Conservation (phyloP, 2,329 filamentous ascomycete species). For the Penicillium sp. region DNA sequence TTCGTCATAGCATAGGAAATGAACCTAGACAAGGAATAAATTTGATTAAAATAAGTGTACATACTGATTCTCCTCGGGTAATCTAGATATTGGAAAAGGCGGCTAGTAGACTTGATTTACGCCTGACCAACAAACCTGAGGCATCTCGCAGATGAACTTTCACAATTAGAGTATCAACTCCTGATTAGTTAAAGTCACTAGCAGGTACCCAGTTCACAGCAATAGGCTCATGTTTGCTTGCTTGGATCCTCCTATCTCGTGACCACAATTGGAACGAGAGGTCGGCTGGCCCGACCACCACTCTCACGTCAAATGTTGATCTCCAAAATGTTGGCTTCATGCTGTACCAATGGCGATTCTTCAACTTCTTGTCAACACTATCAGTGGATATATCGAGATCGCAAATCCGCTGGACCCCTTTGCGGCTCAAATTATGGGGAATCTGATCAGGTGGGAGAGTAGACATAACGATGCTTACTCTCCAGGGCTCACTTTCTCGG, state of each 20-base stretch:
- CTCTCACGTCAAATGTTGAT: constrained; percentile 37
- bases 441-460: constrained; percentile 26
- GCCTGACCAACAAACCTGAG: too few relatives aligned
- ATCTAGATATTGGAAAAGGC: too few relatives aligned
- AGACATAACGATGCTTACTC: constrained; percentile 42
- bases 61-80: too few relatives aligned
- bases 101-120: too few relatives aligned
- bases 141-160: too few relatives aligned
- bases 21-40: background rate
- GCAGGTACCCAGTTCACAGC: constrained; percentile 38
- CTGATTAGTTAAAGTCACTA: background rate
- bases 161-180: too few relatives aligned
- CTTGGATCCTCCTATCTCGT: constrained; percentile 32
- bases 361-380: constrained; percentile 37
- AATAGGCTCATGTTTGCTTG: constrained; percentile 35
- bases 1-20: constrained; percentile 33
- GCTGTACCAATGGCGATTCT: constrained; percentile 43
- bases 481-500: constrained; percentile 30
- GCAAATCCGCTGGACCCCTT: constrained; percentile 35
- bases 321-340: constrained; percentile 36
- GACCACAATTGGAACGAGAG: constrained; percentile 42
- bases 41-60: background rate
- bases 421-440: constrained; percentile 29
- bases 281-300: constrained; percentile 41
- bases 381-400: constrained; percentile 35